These are phyloP conservation scores for Santalum album DNA, from an alignment of 164 flowering plant genomes.

Conservation along the genomic window DNA sequence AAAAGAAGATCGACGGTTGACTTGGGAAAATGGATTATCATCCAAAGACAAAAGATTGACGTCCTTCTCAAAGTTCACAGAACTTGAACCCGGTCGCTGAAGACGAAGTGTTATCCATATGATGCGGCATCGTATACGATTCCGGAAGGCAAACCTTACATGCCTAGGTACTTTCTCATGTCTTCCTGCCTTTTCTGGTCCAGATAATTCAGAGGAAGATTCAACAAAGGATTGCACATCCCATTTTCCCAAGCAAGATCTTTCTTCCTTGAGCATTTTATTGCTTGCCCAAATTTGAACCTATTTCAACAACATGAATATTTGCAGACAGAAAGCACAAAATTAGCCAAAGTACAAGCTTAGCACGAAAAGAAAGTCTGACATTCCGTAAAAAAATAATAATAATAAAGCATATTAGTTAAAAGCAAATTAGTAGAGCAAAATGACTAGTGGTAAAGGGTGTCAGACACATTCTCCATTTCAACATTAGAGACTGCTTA, in stretches of 20 bases:
- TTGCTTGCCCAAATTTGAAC: conserved; percentile 97
- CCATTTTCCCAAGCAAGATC: conserved; percentile 86
- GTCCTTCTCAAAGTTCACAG: conserved; percentile 62
- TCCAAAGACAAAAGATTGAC: conserved; percentile 68
- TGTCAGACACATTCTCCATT: no score
- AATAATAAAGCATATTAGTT: no score
- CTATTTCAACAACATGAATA: conserved; percentile 29
- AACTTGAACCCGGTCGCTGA: conserved; percentile 53
- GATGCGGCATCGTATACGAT: conserved; percentile 77
- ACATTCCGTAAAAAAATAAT: no score
- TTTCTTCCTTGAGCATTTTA: conserved; percentile 71
- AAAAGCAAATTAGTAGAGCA: no score
- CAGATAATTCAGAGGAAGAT: conserved; percentile 67
- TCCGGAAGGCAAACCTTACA: conserved; percentile 61
- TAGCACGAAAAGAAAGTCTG: neutral
- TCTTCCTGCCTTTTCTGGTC: conserved; percentile 46
- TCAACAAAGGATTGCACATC: conserved; percentile 56
- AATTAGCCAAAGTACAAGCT: neutral
- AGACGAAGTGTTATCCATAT: conserved; percentile 83
- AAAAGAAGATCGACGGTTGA: conserved; percentile 59
- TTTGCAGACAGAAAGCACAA: conserved; percentile 4
- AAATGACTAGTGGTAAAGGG: no score
- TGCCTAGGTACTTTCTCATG: conserved; percentile 55
- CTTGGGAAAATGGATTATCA: conserved; percentile 69
- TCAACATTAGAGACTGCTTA: no score